phyloP scores from a whole-genome alignment of 2,329 filamentous ascomycete genomes.

The Colletotrichum sp. region DNA sequence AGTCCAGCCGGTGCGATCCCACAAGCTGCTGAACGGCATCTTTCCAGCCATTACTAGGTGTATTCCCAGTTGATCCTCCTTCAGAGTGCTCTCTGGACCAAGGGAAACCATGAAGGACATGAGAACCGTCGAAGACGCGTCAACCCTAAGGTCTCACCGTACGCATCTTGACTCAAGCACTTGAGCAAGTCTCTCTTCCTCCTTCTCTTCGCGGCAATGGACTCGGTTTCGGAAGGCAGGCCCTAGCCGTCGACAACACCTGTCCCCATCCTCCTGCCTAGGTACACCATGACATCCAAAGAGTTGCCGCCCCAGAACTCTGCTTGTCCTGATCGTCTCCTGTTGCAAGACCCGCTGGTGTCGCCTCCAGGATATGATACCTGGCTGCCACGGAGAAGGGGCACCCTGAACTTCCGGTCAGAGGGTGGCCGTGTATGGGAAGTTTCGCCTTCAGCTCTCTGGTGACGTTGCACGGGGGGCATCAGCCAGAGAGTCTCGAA shows the following conservation, averaged over 20 bases:
- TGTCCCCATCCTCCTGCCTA: not conserved
- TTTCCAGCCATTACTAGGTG: not conserved
- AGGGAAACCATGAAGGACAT: not conserved
- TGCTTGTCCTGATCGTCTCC: not conserved
- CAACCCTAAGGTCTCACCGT: fast-evolving
- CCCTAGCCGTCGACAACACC: not conserved
- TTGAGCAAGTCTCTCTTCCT: fast-evolving
- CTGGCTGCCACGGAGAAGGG: not conserved
- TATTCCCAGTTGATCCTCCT: too few relatives aligned
- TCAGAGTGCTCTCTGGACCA: not conserved
- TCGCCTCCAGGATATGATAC: not conserved
- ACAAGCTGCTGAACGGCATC: not conserved
- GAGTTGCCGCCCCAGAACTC: not conserved
- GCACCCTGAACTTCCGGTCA: not conserved
- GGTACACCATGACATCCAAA: not conserved
- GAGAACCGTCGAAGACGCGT: not conserved
- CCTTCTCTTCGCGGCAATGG: not conserved
- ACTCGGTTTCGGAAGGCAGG: not conserved
- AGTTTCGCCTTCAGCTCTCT: not conserved
- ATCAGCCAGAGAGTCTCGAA: not conserved
- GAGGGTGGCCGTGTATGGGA: fast-evolving
- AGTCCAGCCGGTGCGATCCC: not conserved
- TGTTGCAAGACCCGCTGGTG: not conserved
- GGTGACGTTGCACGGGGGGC: not conserved
- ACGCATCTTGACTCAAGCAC: not conserved